These are phyloP conservation scores for Trichodelitschia bisporula DNA, from an alignment of 495 filamentous ascomycete species.

Conservation along the genomic window DNA sequence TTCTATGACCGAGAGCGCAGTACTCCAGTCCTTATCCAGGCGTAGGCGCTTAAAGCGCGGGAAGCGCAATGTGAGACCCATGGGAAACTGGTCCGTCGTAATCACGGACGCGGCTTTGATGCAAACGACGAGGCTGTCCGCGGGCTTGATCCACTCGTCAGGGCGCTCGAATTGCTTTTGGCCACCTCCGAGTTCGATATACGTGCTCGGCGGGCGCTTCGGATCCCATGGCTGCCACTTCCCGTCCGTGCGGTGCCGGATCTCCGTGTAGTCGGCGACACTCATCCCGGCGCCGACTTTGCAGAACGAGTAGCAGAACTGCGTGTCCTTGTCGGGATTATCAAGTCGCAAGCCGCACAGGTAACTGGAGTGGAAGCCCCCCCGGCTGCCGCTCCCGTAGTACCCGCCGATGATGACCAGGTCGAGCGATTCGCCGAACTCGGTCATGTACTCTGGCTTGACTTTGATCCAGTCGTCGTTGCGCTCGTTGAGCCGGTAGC, in stretches of 20 bases:
- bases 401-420: slow-evolving; percentile 79
- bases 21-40: slow-evolving; percentile 62
- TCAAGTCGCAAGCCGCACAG: slow-evolving; percentile 63
- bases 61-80: slow-evolving; percentile 62
- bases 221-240: slow-evolving; percentile 79
- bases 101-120: slow-evolving; percentile 75
- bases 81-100: slow-evolving; percentile 50
- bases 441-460: slow-evolving; percentile 95
- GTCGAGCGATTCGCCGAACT: slow-evolving; percentile 85
- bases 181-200: slow-evolving; percentile 58
- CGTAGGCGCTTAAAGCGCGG: slow-evolving; percentile 71
- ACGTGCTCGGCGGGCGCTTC: slow-evolving; percentile 52
- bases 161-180: slow-evolving; percentile 49
- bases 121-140: slow-evolving; percentile 63
- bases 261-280: slow-evolving; percentile 57
- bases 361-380: slow-evolving; percentile 63
- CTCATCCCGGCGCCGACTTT: slow-evolving; percentile 89
- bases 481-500: slow-evolving; percentile 70
- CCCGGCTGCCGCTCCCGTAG: slow-evolving; percentile 66
- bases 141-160: slow-evolving; percentile 83
- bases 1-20: slow-evolving; percentile 49
- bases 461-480: slow-evolving; percentile 98
- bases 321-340: slow-evolving; percentile 35
- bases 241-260: slow-evolving; percentile 63
- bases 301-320: slow-evolving; percentile 78